phyloP scores from a whole-genome alignment of 1,139 yeast genomes.

The Zygosaccharomyces pseudobailii region DNA sequence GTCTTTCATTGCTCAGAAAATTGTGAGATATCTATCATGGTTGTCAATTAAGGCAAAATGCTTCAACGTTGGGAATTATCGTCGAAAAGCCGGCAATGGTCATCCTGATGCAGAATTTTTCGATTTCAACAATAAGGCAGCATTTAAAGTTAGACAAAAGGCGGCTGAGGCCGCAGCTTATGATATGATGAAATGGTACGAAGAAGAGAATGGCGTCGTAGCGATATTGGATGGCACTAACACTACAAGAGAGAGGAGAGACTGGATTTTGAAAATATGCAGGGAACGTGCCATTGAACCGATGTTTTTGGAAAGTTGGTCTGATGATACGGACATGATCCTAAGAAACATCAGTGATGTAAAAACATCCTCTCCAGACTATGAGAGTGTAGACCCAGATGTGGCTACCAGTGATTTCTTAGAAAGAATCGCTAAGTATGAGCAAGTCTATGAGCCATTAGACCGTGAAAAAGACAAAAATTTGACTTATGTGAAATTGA shows the following conservation, averaged over 20 bases:
- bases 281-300: conserved; percentile 72
- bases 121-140: conserved; percentile 60
- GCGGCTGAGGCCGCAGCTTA: conserved; percentile 69
- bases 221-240: conserved; percentile 91
- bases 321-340: conserved; percentile 76
- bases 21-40: conserved; percentile 90
- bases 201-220: conserved; percentile 74
- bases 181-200: conserved; percentile 90
- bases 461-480: conserved; percentile 53
- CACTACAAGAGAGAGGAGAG: conserved; percentile 67
- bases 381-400: conserved; percentile 65
- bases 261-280: conserved; percentile 58
- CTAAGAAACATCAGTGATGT: conserved; percentile 79
- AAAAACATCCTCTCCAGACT: conserved; percentile 84
- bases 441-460: conserved; percentile 70
- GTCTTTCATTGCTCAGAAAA: conserved; percentile 61
- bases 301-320: conserved; percentile 86
- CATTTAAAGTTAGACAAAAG: conserved; percentile 54
- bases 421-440: conserved; percentile 68
- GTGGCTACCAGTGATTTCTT: conserved; percentile 68
- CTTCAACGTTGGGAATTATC: conserved; percentile 83
- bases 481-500: conserved; percentile 77
- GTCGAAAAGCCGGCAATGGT: conserved; percentile 52
- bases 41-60: conserved; percentile 80
- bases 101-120: conserved; percentile 75